Evolutionary conservation across 352 stramenopile species (phyloP).

Genomic region (Phytopythium vexans): DNA sequence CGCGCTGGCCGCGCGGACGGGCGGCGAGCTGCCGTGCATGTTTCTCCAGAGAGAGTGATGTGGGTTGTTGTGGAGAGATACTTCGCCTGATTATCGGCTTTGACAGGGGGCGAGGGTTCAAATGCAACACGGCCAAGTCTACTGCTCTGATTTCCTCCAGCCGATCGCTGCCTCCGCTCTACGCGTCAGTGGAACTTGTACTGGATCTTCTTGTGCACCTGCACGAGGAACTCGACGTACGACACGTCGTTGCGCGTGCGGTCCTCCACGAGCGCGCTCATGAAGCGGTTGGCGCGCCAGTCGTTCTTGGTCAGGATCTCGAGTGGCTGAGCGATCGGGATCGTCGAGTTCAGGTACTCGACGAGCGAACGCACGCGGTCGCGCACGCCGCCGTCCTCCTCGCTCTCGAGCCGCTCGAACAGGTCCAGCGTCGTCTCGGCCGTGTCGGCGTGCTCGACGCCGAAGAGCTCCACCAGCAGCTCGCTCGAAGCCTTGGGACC

Average conservation of each 20-base stretch:
- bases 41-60: too few species aligned
- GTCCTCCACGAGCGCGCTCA: constrained; percentile 86
- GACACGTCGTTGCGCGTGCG: constrained; percentile 82
- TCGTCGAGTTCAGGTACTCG: constrained; percentile 78
- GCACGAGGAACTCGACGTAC: constrained; percentile 89
- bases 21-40: too few species aligned
- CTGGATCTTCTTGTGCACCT: constrained; percentile 91
- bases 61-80: too few species aligned
- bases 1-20: constrained; percentile 4
- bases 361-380: constrained; percentile 68
- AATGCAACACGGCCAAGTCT: too few species aligned
- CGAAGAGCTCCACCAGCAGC: constrained; percentile 82
- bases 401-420: constrained; percentile 62
- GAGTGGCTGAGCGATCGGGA: constrained; percentile 78
- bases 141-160: too few species aligned
- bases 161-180: background rate
- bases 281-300: constrained; percentile 81
- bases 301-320: constrained; percentile 85
- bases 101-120: too few species aligned
- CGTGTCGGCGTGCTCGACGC: constrained; percentile 75
- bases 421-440: constrained; percentile 64
- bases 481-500: constrained; percentile 63
- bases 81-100: too few species aligned
- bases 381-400: constrained; percentile 54
- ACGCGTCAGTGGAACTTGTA: constrained; percentile 78